phyloP scores from a whole-genome alignment of 768 basidiomycete species.

The Steccherinum ochraceum region DNA sequence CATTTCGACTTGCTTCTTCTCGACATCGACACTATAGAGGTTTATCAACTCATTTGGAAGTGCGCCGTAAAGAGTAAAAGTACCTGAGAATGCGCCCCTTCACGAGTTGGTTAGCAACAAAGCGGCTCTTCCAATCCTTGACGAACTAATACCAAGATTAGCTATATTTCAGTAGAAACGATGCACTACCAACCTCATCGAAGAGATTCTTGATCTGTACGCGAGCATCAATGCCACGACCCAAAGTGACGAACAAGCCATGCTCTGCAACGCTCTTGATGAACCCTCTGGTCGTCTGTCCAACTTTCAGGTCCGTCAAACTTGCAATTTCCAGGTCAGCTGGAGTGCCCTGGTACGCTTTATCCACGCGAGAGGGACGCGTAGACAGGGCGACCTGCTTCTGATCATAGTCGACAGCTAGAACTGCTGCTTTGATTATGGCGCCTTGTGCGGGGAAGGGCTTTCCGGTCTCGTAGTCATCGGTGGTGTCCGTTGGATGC shows the following conservation, averaged over 20 bases:
- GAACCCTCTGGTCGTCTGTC: slow-evolving; percentile 79
- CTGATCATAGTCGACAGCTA: slow-evolving; percentile 59
- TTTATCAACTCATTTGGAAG: not conserved
- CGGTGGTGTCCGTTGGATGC: slow-evolving; percentile 75
- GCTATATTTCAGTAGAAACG: slow-evolving; percentile 1
- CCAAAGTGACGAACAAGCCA: slow-evolving; percentile 85
- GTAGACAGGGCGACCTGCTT: slow-evolving; percentile 77
- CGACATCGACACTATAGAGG: slow-evolving; percentile 54
- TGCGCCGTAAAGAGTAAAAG: slow-evolving; percentile 2
- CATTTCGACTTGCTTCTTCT: slow-evolving; percentile 83
- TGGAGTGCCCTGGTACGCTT: slow-evolving; percentile 40
- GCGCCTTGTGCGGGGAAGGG: slow-evolving; percentile 58
- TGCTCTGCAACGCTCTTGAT: slow-evolving; percentile 83
- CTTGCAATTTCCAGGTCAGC: slow-evolving; percentile 64
- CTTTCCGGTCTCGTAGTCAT: slow-evolving; percentile 62
- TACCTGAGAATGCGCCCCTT: slow-evolving; percentile 81
- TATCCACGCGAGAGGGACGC: slow-evolving; percentile 62
- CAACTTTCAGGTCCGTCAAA: slow-evolving; percentile 59
- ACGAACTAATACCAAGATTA: slow-evolving; percentile 55
- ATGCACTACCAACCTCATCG: slow-evolving; percentile 52
- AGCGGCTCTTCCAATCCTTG: slow-evolving; percentile 90
- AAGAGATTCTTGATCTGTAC: slow-evolving; percentile 93
- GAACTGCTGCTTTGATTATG: slow-evolving; percentile 63
- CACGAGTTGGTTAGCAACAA: slow-evolving; percentile 76
- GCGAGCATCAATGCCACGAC: slow-evolving; percentile 78